A percentile compares a stretch with the other conserved stretches of the same genome.
phyloP scores from a whole-genome alignment of 176 grass and related monocot genomes.

The Cocos nucifera region DNA sequence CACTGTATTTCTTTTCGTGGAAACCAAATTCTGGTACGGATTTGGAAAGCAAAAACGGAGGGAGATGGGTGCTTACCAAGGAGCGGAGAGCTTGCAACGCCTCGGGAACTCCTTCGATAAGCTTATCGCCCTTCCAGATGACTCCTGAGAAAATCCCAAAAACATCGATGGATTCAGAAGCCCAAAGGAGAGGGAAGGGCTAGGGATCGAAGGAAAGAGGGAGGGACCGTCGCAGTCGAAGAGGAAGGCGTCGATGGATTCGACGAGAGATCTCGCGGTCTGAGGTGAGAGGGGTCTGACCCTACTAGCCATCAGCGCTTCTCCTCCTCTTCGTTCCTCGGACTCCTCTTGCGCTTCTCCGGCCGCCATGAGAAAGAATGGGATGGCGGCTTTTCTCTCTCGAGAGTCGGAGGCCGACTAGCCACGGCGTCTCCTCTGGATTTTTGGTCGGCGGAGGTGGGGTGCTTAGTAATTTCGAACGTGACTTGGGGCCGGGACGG shows the following conservation, averaged over 20 bases:
- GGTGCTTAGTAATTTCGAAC: no score
- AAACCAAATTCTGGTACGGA: not conserved
- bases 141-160: constrained; percentile 37
- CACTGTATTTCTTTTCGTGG: not conserved
- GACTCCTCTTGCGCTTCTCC: not conserved
- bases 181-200: not conserved
- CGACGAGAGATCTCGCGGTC: constrained; percentile 50
- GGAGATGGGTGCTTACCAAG: constrained; percentile 27
- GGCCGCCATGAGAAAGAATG: not conserved
- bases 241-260: constrained; percentile 75
- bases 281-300: constrained; percentile 35
- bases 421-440: no score
- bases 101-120: constrained; percentile 70
- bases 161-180: constrained; percentile 1
- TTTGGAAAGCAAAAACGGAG: not conserved
- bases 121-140: constrained; percentile 88
- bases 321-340: not conserved
- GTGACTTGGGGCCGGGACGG: no score
- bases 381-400: no score
- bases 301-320: constrained; percentile 20
- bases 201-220: not conserved
- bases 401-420: no score
- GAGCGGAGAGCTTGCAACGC: constrained; percentile 57
- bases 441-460: no score
- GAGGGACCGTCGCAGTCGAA: constrained; percentile 77